phyloP scores from a whole-genome alignment of 75 land plant species.

The Sequoia sempervirens region DNA sequence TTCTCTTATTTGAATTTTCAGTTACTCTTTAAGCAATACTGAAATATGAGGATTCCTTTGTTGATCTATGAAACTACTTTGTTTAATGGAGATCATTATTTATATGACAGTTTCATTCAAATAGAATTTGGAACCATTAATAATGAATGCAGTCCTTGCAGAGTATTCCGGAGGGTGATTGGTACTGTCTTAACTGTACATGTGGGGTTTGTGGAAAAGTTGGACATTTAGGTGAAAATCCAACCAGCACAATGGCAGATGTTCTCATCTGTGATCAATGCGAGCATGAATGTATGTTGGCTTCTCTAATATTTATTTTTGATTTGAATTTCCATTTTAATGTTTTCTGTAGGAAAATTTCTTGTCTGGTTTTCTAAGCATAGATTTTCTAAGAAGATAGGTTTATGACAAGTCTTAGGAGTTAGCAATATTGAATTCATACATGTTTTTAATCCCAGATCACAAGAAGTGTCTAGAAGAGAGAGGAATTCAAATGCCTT shows the following conservation, averaged over 20 bases:
- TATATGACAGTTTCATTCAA: neutral
- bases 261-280: conserved; percentile 55
- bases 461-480: conserved; percentile 9
- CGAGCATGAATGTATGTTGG: conserved; percentile 59
- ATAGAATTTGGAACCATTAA: neutral
- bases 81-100: neutral
- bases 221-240: conserved; percentile 3
- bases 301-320: neutral
- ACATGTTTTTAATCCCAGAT: conserved; percentile 15
- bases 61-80: neutral
- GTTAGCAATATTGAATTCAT: neutral
- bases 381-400: neutral
- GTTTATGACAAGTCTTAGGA: neutral
- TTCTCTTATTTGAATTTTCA: neutral
- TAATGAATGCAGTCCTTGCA: conserved; percentile 18
- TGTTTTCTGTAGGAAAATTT: neutral
- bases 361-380: neutral
- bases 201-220: conserved; percentile 53
- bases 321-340: neutral
- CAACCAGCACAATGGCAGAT: neutral
- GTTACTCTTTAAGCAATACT: neutral
- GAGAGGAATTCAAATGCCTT: neutral
- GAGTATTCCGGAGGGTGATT: conserved; percentile 77
- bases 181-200: conserved; percentile 77
- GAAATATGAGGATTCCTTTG: neutral